Conservation (phyloP, 768 basidiomycete species). For the Rhodotorula sphaerocarpa region DNA sequence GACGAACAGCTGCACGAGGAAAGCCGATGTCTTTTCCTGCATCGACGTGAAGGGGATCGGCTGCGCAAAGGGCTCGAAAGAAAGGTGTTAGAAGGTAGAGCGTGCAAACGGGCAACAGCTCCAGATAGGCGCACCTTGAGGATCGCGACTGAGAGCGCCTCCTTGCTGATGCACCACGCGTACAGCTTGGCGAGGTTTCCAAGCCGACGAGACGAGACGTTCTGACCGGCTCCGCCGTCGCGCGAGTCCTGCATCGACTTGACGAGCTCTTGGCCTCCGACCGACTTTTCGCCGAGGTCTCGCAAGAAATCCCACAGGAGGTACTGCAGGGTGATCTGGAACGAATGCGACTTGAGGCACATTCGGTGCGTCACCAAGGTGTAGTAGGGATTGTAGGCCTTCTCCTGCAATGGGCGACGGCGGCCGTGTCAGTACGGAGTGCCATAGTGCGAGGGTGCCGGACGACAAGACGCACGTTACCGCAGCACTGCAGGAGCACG, state of each 20-base stretch:
- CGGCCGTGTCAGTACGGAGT: neutral
- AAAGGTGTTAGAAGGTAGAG: neutral
- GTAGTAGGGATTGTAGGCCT: conserved; percentile 90
- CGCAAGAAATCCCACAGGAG: conserved; percentile 94
- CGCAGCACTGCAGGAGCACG: conserved; percentile 83
- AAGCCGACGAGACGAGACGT: conserved; percentile 51
- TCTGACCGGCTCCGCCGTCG: conserved; percentile 44
- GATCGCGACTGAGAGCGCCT: conserved; percentile 61
- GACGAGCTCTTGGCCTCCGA: conserved; percentile 70
- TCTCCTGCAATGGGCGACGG: conserved; percentile 55
- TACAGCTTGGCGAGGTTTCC: conserved; percentile 73
- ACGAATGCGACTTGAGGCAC: conserved; percentile 51
- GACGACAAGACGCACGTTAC: conserved; percentile 56
- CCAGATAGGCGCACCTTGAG: conserved; percentile 61
- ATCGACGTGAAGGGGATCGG: conserved; percentile 77
- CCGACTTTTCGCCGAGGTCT: conserved; percentile 71
- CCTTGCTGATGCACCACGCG: conserved; percentile 89
- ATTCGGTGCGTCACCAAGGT: conserved; percentile 78
- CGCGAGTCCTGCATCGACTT: conserved; percentile 48
- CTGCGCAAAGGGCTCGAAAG: conserved; percentile 45
- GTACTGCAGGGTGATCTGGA: conserved; percentile 88
- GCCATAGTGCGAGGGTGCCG: neutral
- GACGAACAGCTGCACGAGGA: conserved; percentile 63
- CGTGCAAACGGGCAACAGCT: too few relatives aligned
- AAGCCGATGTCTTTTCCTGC: conserved; percentile 56